Evolutionary conservation across 306 rosid genomes (phyloP), one percentile per base, ranked within the genome.

Genomic region (Prunus mongolica): DNA sequence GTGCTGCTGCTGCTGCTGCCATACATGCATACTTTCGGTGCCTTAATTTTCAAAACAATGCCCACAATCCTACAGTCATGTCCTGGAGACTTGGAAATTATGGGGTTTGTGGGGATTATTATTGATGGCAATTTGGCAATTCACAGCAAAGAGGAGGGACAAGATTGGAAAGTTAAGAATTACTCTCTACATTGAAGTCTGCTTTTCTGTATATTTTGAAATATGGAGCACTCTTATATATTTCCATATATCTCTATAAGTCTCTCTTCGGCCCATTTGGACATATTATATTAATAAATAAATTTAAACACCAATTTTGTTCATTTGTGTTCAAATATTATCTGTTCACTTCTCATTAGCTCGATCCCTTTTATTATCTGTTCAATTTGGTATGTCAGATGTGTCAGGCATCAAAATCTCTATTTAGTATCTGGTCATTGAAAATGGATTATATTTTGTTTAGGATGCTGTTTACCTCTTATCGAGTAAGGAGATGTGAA

Each of bases 31-130:
- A 38, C 9, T 11, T 24, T 65, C 74, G 69, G 73, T 76, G 78
- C 83, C 52, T 44, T 81, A 13, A 86, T 83, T 85, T 80, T 85
- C 86, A 78, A 58, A 25, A 82, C 80, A 85, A 87, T 87, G 91
- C 71, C 86, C 86, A 24, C 61, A 44, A 3, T 62, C 5, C 19
- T 62, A 12, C 12, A 27, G 67, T 62, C 67, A 62, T 62, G 67
- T 25, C 20, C 38, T 28, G 66, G 44, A 28, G 67, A 62, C 44
- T 28, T 14, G 67, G 67, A 62, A 20, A 60, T 22, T n/a, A 27
- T 8, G 67, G 24, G 8, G 25, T 18, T 7, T 41, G 50, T 27
- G 57, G 77, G 76, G 49, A 61, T 24, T 61, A 61, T 14, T 14
- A 20, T 25, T 46, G 76, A 22, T 72, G 54, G 77, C 68, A 76